Conservation (phyloP, 2,329 filamentous ascomycete species). For the Fusarium sp. region DNA sequence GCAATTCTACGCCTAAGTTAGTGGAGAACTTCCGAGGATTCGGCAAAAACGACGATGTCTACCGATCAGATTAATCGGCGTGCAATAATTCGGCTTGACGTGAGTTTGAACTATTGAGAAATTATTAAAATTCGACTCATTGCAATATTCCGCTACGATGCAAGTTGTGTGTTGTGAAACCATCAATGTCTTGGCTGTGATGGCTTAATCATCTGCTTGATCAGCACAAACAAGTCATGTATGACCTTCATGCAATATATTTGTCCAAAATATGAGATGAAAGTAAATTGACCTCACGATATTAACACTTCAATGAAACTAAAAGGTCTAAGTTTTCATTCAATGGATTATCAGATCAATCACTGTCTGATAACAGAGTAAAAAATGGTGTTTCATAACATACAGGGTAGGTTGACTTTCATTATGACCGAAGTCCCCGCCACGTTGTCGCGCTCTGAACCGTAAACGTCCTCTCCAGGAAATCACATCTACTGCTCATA, state of each 20-base stretch:
- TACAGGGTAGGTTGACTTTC: background rate
- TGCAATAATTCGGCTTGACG: fast-evolving
- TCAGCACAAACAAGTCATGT: too few species aligned
- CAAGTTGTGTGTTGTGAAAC: fast-evolving
- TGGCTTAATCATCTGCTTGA: too few species aligned
- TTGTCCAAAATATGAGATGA: too few species aligned
- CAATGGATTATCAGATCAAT: too few species aligned
- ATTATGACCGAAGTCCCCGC: background rate
- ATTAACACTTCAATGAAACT: fast-evolving
- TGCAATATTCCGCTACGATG: fast-evolving
- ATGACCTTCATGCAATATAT: too few species aligned
- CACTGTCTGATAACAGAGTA: background rate
- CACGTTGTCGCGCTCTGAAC: background rate
- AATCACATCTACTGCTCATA: background rate
- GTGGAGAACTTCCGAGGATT: background rate
- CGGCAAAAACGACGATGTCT: background rate
- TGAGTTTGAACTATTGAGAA: too few species aligned
- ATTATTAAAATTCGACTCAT: fast-evolving
- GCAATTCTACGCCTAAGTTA: background rate
- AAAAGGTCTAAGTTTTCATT: background rate
- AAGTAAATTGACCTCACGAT: background rate
- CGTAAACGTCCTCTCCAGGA: background rate
- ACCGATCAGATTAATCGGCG: background rate
- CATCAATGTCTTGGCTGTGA: too few species aligned
- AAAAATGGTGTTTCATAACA: background rate